These are phyloP conservation scores for Starmerella tilneyi DNA, from an alignment of 805 yeast species.

Conservation along the genomic window DNA sequence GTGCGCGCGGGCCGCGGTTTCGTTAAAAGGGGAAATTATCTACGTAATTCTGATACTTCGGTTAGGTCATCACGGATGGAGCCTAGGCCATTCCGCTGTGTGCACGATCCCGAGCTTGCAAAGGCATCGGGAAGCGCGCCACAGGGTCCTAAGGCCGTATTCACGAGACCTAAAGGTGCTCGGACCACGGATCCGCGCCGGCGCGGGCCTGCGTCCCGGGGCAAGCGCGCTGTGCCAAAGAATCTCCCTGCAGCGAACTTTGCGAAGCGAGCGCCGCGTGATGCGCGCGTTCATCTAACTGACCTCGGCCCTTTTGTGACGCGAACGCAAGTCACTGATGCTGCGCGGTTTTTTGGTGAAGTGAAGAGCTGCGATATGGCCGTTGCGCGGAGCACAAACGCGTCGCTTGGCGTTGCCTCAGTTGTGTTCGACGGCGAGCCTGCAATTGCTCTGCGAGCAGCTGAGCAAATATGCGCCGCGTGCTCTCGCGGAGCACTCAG, in stretches of 20 bases:
- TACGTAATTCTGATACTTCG: background rate
- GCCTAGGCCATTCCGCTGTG: conserved; percentile 15
- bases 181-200: conserved; percentile 11
- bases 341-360: conserved; percentile 4
- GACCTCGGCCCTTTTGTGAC: conserved; percentile 10
- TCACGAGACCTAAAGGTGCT: background rate
- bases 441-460: background rate
- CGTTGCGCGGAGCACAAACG: conserved; percentile 13
- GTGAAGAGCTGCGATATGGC: conserved; percentile 9
- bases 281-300: conserved; percentile 6
- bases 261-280: background rate
- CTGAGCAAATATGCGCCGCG: background rate
- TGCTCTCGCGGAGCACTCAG: background rate
- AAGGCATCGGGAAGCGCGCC: conserved; percentile 5
- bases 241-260: conserved; percentile 5
- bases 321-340: conserved; percentile 10
- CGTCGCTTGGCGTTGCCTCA: conserved; percentile 17
- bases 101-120: conserved; percentile 16
- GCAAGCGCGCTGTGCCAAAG: conserved; percentile 3
- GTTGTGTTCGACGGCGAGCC: conserved; percentile 8
- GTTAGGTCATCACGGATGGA: conserved; percentile 9
- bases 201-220: background rate
- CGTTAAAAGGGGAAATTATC: too few species aligned
- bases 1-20: too few species aligned
- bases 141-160: conserved; percentile 10